Base-by-base conservation (phyloP, 2,329 filamentous ascomycete species). In the Boeremia lycopersici region DNA sequence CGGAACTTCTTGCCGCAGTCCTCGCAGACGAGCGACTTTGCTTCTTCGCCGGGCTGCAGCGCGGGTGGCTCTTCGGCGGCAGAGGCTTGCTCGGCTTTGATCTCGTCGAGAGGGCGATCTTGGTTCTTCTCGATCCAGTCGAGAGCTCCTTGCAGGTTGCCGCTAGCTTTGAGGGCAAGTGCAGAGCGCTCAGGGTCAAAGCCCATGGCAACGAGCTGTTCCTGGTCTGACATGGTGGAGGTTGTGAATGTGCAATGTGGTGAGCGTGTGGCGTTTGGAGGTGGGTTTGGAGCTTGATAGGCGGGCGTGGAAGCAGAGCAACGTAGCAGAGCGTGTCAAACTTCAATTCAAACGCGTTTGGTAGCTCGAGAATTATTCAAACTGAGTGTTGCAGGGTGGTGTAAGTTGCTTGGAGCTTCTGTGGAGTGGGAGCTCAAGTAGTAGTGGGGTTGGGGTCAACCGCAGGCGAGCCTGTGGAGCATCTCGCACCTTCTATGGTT, bases 101-200 rank as follows among this genome's bases (percentile, higher is more conserved):
- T 87, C 53, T 96, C 88, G 33, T 97, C 92, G 36, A 96, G 73
- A 1, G 90, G 82, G 66, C 90, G 96, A 74, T 96, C 91, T 73
- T 96, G 88, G 72, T 96, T 96, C 66, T 89, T 85, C 73, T 96
- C 93, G 1, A 99, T 84, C 95, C 95, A 99, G 78, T 96, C 90
- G 53, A 99, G 84, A 47, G 95, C 95, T 63, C 88, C 89, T 73
- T 95, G 89, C 41, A 97, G 78, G 53, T 89, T 89, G 59, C 92
- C 91, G 11, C 87, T 85, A 70, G 90, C 91, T 77, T 93, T 91
- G 61, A 96, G 82, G 31, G 95, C 95, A 40, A 98, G 78, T 73
- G 93, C 85, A 41, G 91, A 88, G 62, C 90, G 87, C 69, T 91
- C 86, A 68, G 86, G 85, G 61, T 96, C 91, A 71, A 99, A 99